Base-by-base conservation (phyloP, 2,329 filamentous ascomycete species). In the Beauveria rudraprayagi region DNA sequence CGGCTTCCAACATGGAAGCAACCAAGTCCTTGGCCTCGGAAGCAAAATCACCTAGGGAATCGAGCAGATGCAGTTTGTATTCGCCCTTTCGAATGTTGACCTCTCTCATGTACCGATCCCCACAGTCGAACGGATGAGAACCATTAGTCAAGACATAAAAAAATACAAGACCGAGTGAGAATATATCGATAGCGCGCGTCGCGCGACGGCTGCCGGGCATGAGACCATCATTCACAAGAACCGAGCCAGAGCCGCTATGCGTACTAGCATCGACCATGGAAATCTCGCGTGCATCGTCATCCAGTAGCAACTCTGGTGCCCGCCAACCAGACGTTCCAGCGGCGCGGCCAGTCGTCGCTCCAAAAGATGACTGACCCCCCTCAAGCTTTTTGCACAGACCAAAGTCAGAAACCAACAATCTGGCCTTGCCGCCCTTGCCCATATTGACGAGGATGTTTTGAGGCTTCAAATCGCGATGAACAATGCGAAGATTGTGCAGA, bases 91-190 rank as follows among this genome's bases (percentile, higher is more conserved):
- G 92, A 68, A 99, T 97, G 73, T 99, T 97, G 68, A 95, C 90
- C 75, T 99, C 94, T 57, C 94, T 86, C 85, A 96, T 95, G 78
- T 94, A 97, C 55, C 91, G 87, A 70, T 94, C 92, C 61, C 94
- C 92, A 64, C 92, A 92, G 71, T 97, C 93, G 69, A 95, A 99
- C 0, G 94, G 94, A 72, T 99, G 94, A 1, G 83, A 85, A 17
- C 94, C 94, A 64, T 92, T 90, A 1, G 93, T 97, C 63, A 99
- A 81, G n/a, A 97, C 92, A 72, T 97, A 99, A 77, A 92, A 97
- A 78, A 97, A 99, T n/a, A 99, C 92, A 58, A 96, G 88, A 1
- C 94, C 94, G 41, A 99, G 83, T 0, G 92, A 96, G 77, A 99
- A 99, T 28, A 99, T 96, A 71, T 99, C 94, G 63, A 97, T 97